Base-by-base conservation (phyloP, 805 yeast genomes). In the Pichia thaimueangensis region DNA sequence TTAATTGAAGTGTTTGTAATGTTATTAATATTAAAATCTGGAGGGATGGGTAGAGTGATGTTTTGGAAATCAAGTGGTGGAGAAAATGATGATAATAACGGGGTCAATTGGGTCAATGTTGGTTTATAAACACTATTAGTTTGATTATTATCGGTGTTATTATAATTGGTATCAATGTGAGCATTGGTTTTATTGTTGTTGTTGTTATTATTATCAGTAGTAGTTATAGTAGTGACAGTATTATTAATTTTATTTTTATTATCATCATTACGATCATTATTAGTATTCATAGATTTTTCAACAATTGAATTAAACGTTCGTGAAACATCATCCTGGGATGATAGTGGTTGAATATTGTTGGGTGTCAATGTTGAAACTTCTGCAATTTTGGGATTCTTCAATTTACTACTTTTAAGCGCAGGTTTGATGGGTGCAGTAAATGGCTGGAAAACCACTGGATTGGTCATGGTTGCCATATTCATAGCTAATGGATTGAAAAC, bases 401-500 rank as follows among this genome's bases (percentile, higher is more conserved):
- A 13, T 25, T 25, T 25, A 25, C 29, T 13, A 25, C 16, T 6
- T 11, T 9, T 7, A 7, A 9, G 7, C 31, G 16, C 31, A 7
- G 31, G 9, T 9, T n/a, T 29, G 29, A 10, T 16, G 5, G 35
- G n/a, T 38, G 31, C 6, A 2, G 25, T 8, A 6, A 23, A 25
- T 15, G 21, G 32, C 20, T 43, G 46, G 16, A 43, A 35, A 7
- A 21, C 21, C 3, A 37, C 11, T 6, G 36, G 6, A 22, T 24
- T 39, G 11, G 43, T 20, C 10, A 43, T 17, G 15, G 43, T 16
- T 16, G 51, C 37, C 32, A 55, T 42, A 25, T 49, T 49, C 35
- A 57, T 42, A 0, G 62, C 53, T 22, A 59, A 35, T 13, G 64
- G 64, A 42, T 59, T 59, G 47, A 59, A 59, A 4, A 58, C 52